Evolutionary conservation across 805 yeast genomes (phyloP), one percentile per base, ranked within the genome.

Genomic region (Candida manassasensis): DNA sequence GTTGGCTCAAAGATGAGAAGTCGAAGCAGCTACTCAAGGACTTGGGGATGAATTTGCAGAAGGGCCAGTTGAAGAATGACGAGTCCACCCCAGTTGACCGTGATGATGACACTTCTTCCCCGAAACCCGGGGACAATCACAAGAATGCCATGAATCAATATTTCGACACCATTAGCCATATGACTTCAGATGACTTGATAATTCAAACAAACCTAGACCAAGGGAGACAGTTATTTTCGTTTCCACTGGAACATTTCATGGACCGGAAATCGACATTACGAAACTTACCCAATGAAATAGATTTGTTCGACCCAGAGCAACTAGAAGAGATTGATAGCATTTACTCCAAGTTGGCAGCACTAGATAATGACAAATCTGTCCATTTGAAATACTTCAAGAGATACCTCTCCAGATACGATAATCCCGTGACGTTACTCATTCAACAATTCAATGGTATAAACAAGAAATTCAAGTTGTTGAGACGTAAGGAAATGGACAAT

Each of bases 291-390:
- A 61, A 63, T 34, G 64, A 56, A 39, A 47, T 63, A 8, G 67
- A 66, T 40, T 33, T 62, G 17, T 44, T 56, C 18, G 48, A 56
- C 18, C 55, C 61, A 2, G 57, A 63, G 1, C 43, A 47, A 21
- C 36, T 53, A 37, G 46, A 42, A 19, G 53, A 53, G 16, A 50
- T 67, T 26, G 57, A 61, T 18, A 48, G 53, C 21, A 50, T 62
- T 1, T 67, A 65, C 42, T 44, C 47, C 5, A 48, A 52, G 33
- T 46, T 67, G 37, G 40, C 45, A 15, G 48, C 55, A 34, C 45
- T 67, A 27, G 73, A 67, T 35, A 43, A 51, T 15, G 73, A 67
- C 44, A 55, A 51, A 36, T 46, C 59, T 3, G 57, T 66, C 19
- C 71, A 64, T 35, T 40, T 49, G 30, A 64, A 65, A 43, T 63